Base-by-base conservation (phyloP, 192 early-diverging fungal genomes). In the Entrophospora sp. region DNA sequence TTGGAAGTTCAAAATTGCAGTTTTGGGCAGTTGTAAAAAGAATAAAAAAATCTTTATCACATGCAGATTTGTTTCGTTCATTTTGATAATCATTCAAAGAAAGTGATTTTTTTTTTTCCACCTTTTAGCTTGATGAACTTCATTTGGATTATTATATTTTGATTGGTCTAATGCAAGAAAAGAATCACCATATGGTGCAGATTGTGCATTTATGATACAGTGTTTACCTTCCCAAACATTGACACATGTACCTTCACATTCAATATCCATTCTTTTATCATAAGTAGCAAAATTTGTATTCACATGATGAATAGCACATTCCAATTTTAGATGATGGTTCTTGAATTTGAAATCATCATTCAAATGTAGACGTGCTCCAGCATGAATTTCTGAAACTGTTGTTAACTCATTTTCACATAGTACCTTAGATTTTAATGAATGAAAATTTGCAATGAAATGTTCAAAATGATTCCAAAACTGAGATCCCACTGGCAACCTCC, bases 31-130 rank as follows among this genome's bases (percentile, higher is more conserved):
- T 66, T 28, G 68, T 66, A 38, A 61, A 61, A n/a, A 73, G 43
- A 5, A 73, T 73, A 51, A 73, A 73, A 53, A 65, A 69, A 61
- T 69, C 72, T 16, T 60, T 56, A 13, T 61, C n/a, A 25, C 63
- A 69, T 61, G 68, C 72, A 40, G 72, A 61, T 38, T 69, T 69
- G 12, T 37, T 5, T 38, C 66, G 58, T 52, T 73, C 72, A 30
- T 52, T 18, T 5, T 52, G 0, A 52, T 52, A 52, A 1, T 44
- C 18, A 10, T 44, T 44, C 43, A n/a, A 18, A 1, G 43, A n/a
- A 16, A 44, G 18, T 44, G 43, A 44, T n/a, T 44, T 44, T 10
- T n/a, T 44, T n/a, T 44, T 44, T 18, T n/a, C 14, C 18, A 44
- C 12, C 36, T 36, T 27, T 9, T 18, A 69, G 67, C n/a, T 44